These are phyloP conservation scores for Alternaria longipes DNA, from an alignment of 2,329 filamentous ascomycete genomes.

Conservation along the genomic window DNA sequence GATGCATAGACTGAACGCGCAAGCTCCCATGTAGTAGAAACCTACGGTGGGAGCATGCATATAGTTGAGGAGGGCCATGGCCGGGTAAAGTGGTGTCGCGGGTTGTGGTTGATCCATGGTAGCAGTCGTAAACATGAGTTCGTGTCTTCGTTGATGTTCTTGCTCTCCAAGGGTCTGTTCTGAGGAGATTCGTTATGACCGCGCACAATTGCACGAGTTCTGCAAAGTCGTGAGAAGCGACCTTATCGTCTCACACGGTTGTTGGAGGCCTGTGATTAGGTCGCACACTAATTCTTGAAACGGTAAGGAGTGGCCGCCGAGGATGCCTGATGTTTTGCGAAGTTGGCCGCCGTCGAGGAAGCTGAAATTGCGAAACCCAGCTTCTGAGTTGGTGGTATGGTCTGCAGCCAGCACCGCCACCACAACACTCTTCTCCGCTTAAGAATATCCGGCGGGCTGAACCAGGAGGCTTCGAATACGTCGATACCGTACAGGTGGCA, in stretches of 20 bases:
- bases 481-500: not conserved
- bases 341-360: conserved; percentile 6
- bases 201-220: not conserved
- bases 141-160: not conserved
- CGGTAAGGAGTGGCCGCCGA: conserved; percentile 7
- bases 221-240: not conserved
- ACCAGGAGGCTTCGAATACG: conserved; percentile 2
- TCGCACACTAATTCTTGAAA: not conserved
- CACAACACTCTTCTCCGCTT: conserved; percentile 19
- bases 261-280: not conserved
- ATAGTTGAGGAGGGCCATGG: conserved; percentile 44
- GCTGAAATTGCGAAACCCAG: conserved; percentile 14
- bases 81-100: conserved; percentile 25
- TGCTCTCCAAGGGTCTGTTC: not conserved
- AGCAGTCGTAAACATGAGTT: conserved; percentile 1
- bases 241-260: conserved; percentile 2
- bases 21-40: conserved; percentile 42
- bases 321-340: conserved; percentile 11
- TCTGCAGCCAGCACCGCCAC: conserved; percentile 26
- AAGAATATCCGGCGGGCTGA: conserved; percentile 13
- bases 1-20: conserved; percentile 38
- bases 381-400: conserved; percentile 4
- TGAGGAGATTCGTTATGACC: not conserved
- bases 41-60: conserved; percentile 45
- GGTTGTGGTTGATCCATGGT: conserved; percentile 23